Base-by-base conservation (phyloP, 106 monocot species). In the Phalaenopsis equestris region DNA sequence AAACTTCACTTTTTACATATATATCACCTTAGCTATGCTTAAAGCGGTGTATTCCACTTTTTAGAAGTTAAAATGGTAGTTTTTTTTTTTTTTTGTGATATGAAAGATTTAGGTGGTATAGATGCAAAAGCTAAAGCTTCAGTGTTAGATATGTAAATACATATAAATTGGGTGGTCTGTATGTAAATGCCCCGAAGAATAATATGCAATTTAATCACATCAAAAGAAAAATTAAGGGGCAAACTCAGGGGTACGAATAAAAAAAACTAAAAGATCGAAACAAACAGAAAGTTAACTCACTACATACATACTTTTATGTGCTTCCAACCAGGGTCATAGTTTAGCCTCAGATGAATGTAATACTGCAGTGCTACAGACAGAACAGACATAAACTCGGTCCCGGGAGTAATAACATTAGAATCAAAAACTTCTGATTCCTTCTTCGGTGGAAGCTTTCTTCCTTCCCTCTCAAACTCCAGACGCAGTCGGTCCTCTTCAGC, bases 321-420 rank as follows among this genome's bases (percentile, higher is more conserved):
- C 80, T 83, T 95, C 99, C 99, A 99, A 1, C 99, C 99, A 78
- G 88, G 87, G 46, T 99, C 91, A 87, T 95, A 88, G 81, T 99
- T 99, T 41, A 99, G 79, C 73, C 92, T 92, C 19, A 87, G 56
- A 86, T 94, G 93, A 77, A 98, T 84, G 78, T 94, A 98, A 68
- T 94, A 98, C 80, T 98, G 94, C 84, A 98, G 74, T 55, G 94
- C 94, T 80, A 80, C 82, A 18, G 94, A 92, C 78, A 98, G 82
- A 76, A 95, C 86, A 80, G 82, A 93, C 99, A 99, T 99, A 77
- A 99, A 99, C 56, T 91, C 93, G 30, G 99, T 99, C 57, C 99
- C 99, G n/a, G 99, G 99, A 76, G 99, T 99, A 72, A 99, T 95
- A 72, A 99, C 90, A 86, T 95, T 99, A 61, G 93, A 95, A 88